Evolutionary conservation across 495 filamentous ascomycete species (phyloP), one percentile per base, ranked within the genome.

Genomic region (Letharia columbiana): DNA sequence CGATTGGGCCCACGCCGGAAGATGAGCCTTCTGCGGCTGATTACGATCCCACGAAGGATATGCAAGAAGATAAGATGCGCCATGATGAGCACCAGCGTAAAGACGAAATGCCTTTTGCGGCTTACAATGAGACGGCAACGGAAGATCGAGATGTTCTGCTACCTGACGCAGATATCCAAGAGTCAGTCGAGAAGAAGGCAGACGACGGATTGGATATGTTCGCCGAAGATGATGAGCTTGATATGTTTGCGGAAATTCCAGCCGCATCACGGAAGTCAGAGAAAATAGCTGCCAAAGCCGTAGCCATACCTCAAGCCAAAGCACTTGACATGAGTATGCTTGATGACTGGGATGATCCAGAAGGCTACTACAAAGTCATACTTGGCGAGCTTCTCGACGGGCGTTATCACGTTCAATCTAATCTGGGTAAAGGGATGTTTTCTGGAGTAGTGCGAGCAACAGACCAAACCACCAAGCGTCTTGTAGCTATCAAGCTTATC

Each of bases 401-500:
- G 47, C 86, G 91, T 41, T 98, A 98, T 71, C 90, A 91, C 74
- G 83, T 98, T 41, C 86, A 91, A 71, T 83, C 90, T 45, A 88
- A 87, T 65, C 83, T 98, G n/a, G 94, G 94, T 67, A 90, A 89
- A 73, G 94, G 94, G 61, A 94, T 97, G 86, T 98, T 97, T 70
- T 95, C 94, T 0, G 89, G 89, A 13, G 94, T 98, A n/a, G 90
- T 95, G 37, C 87, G 90, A 67, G 95, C 94, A n/a, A 81, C 81
- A 66, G 94, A 98, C 74, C 82, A 87, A 49, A 86, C 82, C 44
- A 89, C 83, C 39, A 85, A 85, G 64, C 82, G 82, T 68, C 71
- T 87, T 23, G 90, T 95, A 59, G 92, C 92, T 39, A 88, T 97
- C 79, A 97, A 97, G 79, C 89, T 97, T 71, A 93, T 96, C 73